Percentiles rank a stretch among this genome's conserved stretches.
Evolutionary conservation across 805 yeast genomes (phyloP).

Genomic region (Middelhovenomyces tepae): DNA sequence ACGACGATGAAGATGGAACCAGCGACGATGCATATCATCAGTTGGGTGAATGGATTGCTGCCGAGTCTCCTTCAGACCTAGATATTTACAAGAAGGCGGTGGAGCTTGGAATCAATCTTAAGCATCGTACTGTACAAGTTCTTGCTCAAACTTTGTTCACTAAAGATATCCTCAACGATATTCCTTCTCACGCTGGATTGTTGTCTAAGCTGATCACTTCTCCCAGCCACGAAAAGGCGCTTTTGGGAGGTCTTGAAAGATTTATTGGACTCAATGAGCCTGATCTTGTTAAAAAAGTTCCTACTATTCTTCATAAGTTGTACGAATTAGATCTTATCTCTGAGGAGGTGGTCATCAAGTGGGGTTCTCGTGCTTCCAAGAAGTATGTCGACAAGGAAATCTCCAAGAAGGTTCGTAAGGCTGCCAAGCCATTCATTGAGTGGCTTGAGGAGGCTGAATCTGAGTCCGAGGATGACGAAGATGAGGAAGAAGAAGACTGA

Average conservation of each 20-base stretch:
- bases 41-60: slow-evolving; percentile 84
- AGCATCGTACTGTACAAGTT: slow-evolving; percentile 77
- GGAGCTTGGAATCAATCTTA: slow-evolving; percentile 63
- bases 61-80: slow-evolving; percentile 61
- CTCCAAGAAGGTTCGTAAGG: slow-evolving; percentile 88
- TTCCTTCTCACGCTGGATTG: slow-evolving; percentile 72
- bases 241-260: slow-evolving; percentile 94
- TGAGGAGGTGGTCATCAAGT: slow-evolving; percentile 70
- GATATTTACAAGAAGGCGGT: slow-evolving; percentile 86
- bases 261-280: slow-evolving; percentile 76
- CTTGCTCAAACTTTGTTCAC: slow-evolving; percentile 79
- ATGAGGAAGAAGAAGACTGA: slow-evolving; percentile 28
- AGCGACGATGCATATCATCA: slow-evolving; percentile 51
- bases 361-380: slow-evolving; percentile 90
- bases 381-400: slow-evolving; percentile 88
- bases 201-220: slow-evolving; percentile 65
- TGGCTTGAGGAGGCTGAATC: slow-evolving; percentile 95
- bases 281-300: slow-evolving; percentile 58
- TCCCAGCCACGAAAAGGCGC: slow-evolving; percentile 67
- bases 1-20: slow-evolving; percentile 36
- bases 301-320: slow-evolving; percentile 71
- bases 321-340: slow-evolving; percentile 78
- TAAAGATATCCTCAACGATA: slow-evolving; percentile 62
- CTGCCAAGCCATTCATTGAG: slow-evolving; percentile 89
- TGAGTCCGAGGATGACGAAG: slow-evolving; percentile 59